Evolutionary conservation across 202 grass and related monocot species (phyloP).

Genomic region (Panicum hallii): DNA sequence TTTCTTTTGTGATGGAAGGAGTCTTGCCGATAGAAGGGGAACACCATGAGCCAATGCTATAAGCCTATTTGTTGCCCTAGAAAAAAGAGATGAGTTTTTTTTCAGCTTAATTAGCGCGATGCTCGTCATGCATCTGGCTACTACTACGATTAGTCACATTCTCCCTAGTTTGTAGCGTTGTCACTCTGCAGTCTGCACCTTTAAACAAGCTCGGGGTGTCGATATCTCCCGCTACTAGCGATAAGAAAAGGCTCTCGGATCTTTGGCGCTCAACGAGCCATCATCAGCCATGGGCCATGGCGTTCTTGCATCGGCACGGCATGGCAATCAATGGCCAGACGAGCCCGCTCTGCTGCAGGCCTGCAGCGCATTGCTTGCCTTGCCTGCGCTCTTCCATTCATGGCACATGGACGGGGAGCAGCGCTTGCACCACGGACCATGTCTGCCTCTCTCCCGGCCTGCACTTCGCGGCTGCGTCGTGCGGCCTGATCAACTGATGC

Average conservation of each 20-base stretch:
- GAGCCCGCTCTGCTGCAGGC: not conserved
- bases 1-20: not conserved
- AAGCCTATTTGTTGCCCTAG: too few relatives aligned
- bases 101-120: not conserved
- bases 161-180: not conserved
- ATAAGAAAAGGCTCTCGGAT: not conserved
- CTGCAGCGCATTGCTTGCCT: slow-evolving; percentile 22
- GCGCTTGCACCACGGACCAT: slow-evolving; percentile 8
- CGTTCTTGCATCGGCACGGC: slow-evolving; percentile 20
- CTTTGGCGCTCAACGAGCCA: not conserved
- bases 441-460: not conserved
- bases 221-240: not conserved
- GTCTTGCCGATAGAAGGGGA: not conserved
- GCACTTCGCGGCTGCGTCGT: not conserved
- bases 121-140: not conserved
- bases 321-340: not conserved
- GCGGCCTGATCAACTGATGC: not conserved
- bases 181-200: not conserved
- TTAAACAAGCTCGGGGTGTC: not conserved
- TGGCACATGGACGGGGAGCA: slow-evolving; percentile 37
- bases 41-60: not conserved
- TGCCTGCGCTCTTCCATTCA: slow-evolving; percentile 26
- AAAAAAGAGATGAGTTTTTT: not conserved
- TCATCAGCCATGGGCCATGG: not conserved
- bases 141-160: not conserved